Conservation (phyloP, 2,329 filamentous ascomycete genomes). For the Hypoxylon sp. region DNA sequence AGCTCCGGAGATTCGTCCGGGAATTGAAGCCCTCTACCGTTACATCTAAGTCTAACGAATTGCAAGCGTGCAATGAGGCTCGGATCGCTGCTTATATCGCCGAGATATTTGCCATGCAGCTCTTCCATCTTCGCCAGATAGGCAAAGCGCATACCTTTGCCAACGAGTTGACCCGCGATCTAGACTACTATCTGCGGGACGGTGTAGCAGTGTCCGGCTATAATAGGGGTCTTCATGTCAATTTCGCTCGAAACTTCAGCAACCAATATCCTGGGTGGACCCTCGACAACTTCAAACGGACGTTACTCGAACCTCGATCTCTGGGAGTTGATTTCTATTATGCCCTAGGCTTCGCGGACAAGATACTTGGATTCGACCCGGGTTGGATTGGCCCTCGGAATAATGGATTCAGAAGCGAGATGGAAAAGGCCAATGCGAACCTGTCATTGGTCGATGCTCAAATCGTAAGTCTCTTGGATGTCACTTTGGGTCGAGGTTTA, state of each 20-base stretch:
- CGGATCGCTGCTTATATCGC: constrained; percentile 84
- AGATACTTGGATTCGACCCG: constrained; percentile 81
- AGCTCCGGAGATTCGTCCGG: constrained; percentile 77
- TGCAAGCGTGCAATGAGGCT: constrained; percentile 72
- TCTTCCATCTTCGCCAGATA: constrained; percentile 86
- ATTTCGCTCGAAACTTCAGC: constrained; percentile 87
- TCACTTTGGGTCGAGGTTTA: background rate
- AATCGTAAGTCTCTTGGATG: constrained; percentile 66
- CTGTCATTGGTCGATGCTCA: constrained; percentile 93
- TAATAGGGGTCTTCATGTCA: constrained; percentile 87
- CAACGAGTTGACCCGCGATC: constrained; percentile 77
- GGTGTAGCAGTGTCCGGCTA: constrained; percentile 85
- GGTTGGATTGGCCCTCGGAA: constrained; percentile 79
- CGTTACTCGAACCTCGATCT: constrained; percentile 71
- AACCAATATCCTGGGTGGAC: constrained; percentile 80
- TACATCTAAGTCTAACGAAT: constrained; percentile 67
- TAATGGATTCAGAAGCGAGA: constrained; percentile 84
- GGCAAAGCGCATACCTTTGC: constrained; percentile 75
- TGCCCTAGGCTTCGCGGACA: constrained; percentile 79
- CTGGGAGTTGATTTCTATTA: constrained; percentile 88
- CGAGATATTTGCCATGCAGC: constrained; percentile 90
- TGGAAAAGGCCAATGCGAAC: constrained; percentile 89
- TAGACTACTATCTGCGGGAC: constrained; percentile 84
- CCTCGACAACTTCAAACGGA: constrained; percentile 85
- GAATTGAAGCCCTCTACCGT: constrained; percentile 66